phyloP scores from a whole-genome alignment of 352 stramenopile genomes.

The Hyaloperonospora brassicae region DNA sequence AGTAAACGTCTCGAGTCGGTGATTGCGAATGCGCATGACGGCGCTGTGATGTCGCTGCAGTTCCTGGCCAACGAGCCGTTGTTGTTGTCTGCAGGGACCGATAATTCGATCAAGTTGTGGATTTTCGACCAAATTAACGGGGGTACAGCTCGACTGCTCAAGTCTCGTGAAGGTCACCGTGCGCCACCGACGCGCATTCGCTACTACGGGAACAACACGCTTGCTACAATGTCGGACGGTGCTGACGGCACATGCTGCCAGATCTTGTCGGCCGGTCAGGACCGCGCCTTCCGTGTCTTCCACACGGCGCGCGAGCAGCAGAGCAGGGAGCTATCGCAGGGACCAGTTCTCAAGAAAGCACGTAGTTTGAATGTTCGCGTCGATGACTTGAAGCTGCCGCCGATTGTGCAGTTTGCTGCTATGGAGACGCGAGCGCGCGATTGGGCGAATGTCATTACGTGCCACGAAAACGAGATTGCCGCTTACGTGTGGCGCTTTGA shows the following conservation, averaged over 20 bases:
- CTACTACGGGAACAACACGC: slow-evolving; percentile 88
- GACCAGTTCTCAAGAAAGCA: slow-evolving; percentile 87
- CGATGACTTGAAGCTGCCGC: slow-evolving; percentile 87
- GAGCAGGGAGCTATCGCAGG: slow-evolving; percentile 86
- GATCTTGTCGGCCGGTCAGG: slow-evolving; percentile 86
- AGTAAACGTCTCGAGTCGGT: slow-evolving; percentile 81
- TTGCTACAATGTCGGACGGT: slow-evolving; percentile 76
- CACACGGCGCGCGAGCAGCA: slow-evolving; percentile 87
- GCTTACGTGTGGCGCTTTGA: slow-evolving; percentile 94
- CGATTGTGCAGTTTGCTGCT: slow-evolving; percentile 86
- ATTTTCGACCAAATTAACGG: slow-evolving; percentile 88
- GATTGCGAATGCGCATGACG: slow-evolving; percentile 71
- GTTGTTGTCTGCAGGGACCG: slow-evolving; percentile 73
- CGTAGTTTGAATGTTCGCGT: slow-evolving; percentile 79
- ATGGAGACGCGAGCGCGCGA: slow-evolving; percentile 85
- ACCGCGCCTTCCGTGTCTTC: slow-evolving; percentile 88
- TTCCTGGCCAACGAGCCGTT: slow-evolving; percentile 87
- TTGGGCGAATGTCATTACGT: slow-evolving; percentile 93
- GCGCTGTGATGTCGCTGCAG: slow-evolving; percentile 54
- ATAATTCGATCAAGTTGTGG: slow-evolving; percentile 92
- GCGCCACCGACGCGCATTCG: slow-evolving; percentile 79
- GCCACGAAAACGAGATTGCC: slow-evolving; percentile 88
- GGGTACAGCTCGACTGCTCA: slow-evolving; percentile 77
- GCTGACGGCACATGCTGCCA: slow-evolving; percentile 81
- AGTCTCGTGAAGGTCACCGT: slow-evolving; percentile 80